Evolutionary conservation across 2,329 filamentous ascomycete species (phyloP).

Genomic region (Clonostachys solani): DNA sequence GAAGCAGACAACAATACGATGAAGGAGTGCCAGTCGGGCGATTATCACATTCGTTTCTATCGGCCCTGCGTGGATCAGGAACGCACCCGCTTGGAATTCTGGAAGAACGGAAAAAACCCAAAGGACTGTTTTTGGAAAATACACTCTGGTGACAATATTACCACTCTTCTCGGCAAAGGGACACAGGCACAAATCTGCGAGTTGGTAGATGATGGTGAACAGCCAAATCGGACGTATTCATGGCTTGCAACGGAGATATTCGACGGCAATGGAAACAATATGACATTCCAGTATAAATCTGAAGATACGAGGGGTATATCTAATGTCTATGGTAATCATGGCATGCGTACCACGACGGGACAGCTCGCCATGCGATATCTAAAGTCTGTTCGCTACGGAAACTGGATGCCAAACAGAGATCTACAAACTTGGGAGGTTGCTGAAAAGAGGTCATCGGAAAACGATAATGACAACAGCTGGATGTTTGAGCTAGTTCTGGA

Average conservation of each 20-base stretch:
- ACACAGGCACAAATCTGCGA: too few relatives aligned
- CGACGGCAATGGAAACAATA: constrained; percentile 14
- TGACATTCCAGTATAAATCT: constrained; percentile 9
- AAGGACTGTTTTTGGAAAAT: not conserved
- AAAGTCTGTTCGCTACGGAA: constrained; percentile 14
- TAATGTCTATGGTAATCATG: too few relatives aligned
- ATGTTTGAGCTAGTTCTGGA: constrained; percentile 25
- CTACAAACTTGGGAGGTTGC: not conserved
- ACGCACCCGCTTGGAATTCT: constrained; percentile 9
- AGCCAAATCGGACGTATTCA: constrained; percentile 8
- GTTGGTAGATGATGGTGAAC: constrained; percentile 1
- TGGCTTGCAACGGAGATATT: constrained; percentile 13
- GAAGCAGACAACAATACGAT: not conserved
- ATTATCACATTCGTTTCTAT: constrained; percentile 7
- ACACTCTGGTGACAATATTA: too few relatives aligned
- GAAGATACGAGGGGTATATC: constrained; percentile 9
- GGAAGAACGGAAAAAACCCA: too few relatives aligned
- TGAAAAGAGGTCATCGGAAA: too few relatives aligned
- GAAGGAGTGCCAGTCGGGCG: not conserved
- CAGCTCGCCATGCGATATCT: constrained; percentile 7
- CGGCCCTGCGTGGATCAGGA: constrained; percentile 8
- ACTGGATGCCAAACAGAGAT: constrained; percentile 2
- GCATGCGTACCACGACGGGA: too few relatives aligned
- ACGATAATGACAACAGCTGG: constrained; percentile 10
- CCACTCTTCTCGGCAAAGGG: too few relatives aligned